Conservation (phyloP, 2,329 filamentous ascomycete genomes). For the Periglandula ipomoeae region DNA sequence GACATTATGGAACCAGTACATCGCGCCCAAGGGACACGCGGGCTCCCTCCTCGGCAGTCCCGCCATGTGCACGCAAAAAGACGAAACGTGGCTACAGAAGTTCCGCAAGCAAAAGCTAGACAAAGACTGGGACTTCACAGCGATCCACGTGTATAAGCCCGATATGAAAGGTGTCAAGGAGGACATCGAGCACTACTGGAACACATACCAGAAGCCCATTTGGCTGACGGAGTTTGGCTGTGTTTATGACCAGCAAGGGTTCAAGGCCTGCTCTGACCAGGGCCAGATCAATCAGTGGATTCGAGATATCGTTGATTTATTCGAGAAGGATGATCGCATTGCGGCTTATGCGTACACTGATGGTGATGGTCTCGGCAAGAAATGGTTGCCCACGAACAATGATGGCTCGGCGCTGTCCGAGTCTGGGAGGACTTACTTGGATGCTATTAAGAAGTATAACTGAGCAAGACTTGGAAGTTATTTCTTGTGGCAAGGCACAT, state of each 20-base stretch:
- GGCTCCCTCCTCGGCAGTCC: background rate
- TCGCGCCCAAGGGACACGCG: background rate
- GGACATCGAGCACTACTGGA: background rate
- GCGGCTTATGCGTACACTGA: background rate
- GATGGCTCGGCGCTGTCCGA: background rate
- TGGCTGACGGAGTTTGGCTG: constrained; percentile 1
- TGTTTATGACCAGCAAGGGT: background rate
- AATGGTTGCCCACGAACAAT: background rate
- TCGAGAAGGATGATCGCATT: background rate
- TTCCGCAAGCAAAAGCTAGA: background rate
- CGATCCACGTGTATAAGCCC: background rate
- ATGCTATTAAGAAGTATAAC: background rate
- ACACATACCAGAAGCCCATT: background rate
- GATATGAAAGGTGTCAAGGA: background rate
- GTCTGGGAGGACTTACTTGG: background rate
- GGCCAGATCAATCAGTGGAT: background rate
- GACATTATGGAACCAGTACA: background rate
- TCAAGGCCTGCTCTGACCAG: background rate
- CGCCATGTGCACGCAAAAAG: background rate
- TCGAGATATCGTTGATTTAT: background rate
- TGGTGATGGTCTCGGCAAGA: background rate
- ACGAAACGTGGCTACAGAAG: background rate
- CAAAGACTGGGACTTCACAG: background rate
- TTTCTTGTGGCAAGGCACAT: too few species aligned
- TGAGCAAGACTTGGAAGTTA: too few species aligned